A percentile compares a stretch with the other conserved stretches of the same genome.
These are phyloP conservation scores for Leishmania amazonensis DNA, from an alignment of 208 protist genomes.

Conservation along the genomic window DNA sequence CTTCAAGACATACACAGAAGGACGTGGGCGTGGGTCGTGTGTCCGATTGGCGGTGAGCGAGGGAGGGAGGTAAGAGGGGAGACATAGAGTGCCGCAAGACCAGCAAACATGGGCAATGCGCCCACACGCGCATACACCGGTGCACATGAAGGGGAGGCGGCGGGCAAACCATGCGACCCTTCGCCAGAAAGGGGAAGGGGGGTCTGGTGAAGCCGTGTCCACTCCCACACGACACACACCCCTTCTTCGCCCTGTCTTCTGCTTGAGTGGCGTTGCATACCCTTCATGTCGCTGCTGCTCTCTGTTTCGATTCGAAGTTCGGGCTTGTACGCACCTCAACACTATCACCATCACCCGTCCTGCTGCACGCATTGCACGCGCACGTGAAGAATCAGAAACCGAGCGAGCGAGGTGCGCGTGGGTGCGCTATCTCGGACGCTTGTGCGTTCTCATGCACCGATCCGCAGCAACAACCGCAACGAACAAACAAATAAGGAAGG, in stretches of 20 bases:
- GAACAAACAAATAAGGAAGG: neutral
- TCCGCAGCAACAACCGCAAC: neutral
- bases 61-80: neutral
- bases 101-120: neutral
- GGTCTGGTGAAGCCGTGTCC: neutral
- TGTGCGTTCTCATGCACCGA: neutral
- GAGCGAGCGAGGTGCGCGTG: neutral
- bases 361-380: neutral
- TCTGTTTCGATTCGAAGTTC: neutral
- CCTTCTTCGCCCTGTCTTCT: neutral
- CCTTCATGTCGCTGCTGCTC: neutral
- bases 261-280: neutral
- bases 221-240: neutral
- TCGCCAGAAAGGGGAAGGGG: neutral
- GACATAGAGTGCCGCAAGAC: neutral
- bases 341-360: neutral
- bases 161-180: neutral
- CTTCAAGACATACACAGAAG: neutral
- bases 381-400: neutral
- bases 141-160: neutral
- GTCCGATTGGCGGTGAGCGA: neutral
- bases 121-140: neutral
- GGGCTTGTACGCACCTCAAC: neutral
- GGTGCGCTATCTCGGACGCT: neutral
- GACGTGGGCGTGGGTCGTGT: neutral